Percentiles rank a stretch among this genome's conserved stretches.
phyloP scores from a whole-genome alignment of 495 filamentous ascomycete species.

The Penicillium mononematosum region DNA sequence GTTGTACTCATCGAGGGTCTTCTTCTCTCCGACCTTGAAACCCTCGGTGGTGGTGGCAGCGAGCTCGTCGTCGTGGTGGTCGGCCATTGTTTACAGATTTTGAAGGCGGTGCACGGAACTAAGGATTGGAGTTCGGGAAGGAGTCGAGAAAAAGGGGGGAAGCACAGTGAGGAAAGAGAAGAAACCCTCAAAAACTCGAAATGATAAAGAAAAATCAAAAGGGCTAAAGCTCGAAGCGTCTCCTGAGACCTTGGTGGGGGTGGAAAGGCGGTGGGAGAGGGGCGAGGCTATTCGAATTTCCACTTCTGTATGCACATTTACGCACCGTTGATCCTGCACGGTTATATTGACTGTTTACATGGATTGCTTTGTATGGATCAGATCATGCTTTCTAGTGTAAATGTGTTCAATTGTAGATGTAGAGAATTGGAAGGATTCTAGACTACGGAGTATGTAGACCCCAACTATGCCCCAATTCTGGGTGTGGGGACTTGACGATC shows the following conservation, averaged over 20 bases:
- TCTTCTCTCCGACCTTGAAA: conserved; percentile 98
- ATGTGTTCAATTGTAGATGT: neutral
- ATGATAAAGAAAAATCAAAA: conserved; percentile 13
- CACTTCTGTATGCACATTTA: conserved; percentile 7
- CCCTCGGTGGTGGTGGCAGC: conserved; percentile 82
- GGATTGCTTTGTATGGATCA: neutral
- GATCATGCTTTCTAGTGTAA: neutral
- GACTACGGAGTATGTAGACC: neutral
- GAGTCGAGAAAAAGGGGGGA: neutral
- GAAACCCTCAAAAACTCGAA: neutral
- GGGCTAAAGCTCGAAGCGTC: conserved; percentile 15
- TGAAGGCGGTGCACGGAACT: conserved; percentile 21
- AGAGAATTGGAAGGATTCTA: neutral
- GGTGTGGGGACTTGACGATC: conserved; percentile 10
- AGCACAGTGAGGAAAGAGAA: neutral
- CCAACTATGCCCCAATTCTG: conserved; percentile 1
- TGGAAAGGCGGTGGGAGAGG: conserved; percentile 50
- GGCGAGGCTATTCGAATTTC: conserved; percentile 34
- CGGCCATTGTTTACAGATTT: conserved; percentile 58
- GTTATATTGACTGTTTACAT: neutral
- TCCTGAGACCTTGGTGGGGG: conserved; percentile 41
- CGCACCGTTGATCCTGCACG: conserved; percentile 6
- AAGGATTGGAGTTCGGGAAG: conserved; percentile 5
- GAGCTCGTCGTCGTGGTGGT: conserved; percentile 77
- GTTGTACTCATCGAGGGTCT: conserved; percentile 88